phyloP scores from a whole-genome alignment of 164 flowering plant species.

The Berberis thunbergii region DNA sequence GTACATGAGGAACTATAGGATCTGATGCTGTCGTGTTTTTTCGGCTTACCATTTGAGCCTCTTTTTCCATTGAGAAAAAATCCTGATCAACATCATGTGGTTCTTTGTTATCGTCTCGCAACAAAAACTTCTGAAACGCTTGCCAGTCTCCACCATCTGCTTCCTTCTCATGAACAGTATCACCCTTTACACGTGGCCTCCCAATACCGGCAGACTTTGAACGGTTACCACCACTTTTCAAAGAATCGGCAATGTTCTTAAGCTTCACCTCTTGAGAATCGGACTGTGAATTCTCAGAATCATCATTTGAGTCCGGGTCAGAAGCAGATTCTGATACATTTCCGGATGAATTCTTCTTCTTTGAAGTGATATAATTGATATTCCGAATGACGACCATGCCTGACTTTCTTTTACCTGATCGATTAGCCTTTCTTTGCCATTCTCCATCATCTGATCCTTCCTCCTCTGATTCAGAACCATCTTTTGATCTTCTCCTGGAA shows the following conservation, averaged over 20 bases:
- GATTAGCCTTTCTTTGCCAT: conserved; percentile 32
- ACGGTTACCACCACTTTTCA: conserved; percentile 26
- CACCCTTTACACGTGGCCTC: conserved; percentile 24
- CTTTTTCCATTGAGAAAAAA: conserved; percentile 54
- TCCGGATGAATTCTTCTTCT: conserved; percentile 31
- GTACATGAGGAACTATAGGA: conserved; percentile 37
- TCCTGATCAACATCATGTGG: conserved; percentile 21
- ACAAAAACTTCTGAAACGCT: conserved; percentile 78
- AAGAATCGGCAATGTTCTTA: conserved; percentile 26
- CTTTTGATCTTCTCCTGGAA: conserved; percentile 32
- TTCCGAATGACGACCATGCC: conserved; percentile 80
- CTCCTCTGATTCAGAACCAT: conserved; percentile 38
- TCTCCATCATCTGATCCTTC: conserved; percentile 29
- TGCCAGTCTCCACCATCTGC: conserved; percentile 71
- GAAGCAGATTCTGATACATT: conserved; percentile 48
- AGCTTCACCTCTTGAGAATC: conserved; percentile 19
- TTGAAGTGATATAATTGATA: conserved; percentile 77
- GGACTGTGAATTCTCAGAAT: conserved; percentile 15
- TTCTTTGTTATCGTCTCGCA: conserved; percentile 53
- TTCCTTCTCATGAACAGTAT: conserved; percentile 20
- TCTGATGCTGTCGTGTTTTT: conserved; percentile 32
- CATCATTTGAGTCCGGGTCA: conserved; percentile 40
- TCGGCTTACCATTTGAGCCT: conserved; percentile 30
- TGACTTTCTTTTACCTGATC: conserved; percentile 49
- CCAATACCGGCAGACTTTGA: conserved; percentile 17